Evolutionary conservation across 192 early-diverging fungal genomes (phyloP).

Genomic region (Backusella sp.): DNA sequence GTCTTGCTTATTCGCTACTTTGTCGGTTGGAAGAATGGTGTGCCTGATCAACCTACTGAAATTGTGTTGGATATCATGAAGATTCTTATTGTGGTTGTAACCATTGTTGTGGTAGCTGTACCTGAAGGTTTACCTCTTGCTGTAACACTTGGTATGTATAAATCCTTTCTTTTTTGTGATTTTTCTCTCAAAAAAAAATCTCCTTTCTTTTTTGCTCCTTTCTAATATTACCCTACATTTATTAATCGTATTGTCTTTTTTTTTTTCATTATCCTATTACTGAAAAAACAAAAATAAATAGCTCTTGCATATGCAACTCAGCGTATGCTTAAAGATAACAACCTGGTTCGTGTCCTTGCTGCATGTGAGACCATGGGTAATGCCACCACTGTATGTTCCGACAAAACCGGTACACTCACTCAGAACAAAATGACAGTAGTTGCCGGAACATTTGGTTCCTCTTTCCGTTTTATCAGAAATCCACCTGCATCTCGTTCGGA

Average conservation of each 20-base stretch:
- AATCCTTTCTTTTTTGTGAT: neutral
- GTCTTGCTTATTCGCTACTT: slow-evolving; percentile 87
- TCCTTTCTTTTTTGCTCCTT: neutral
- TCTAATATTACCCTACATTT: neutral
- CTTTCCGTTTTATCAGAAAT: slow-evolving; percentile 56
- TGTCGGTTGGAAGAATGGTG: slow-evolving; percentile 46
- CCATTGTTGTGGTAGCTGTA: slow-evolving; percentile 95
- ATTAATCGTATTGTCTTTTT: neutral
- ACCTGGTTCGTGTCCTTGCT: slow-evolving; percentile 90
- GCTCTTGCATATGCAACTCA: no score
- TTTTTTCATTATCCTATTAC: neutral
- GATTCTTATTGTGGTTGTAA: slow-evolving; percentile 89
- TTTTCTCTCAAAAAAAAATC: neutral
- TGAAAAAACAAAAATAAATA: no score
- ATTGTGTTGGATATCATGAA: slow-evolving; percentile 65
- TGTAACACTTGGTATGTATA: slow-evolving; percentile 70
- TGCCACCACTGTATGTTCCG: slow-evolving; percentile 97
- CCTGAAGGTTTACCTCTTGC: slow-evolving; percentile 98
- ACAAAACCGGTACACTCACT: slow-evolving; percentile 98
- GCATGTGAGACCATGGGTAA: slow-evolving; percentile 99
- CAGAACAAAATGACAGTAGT: slow-evolving; percentile 98
- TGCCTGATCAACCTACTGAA: slow-evolving; percentile 39
- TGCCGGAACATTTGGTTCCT: slow-evolving; percentile 72
- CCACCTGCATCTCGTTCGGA: slow-evolving; percentile 32
- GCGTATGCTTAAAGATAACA: slow-evolving; percentile 95